These are phyloP conservation scores for Pichia sp. DNA, from an alignment of 1,139 yeast genomes.

Conservation along the genomic window DNA sequence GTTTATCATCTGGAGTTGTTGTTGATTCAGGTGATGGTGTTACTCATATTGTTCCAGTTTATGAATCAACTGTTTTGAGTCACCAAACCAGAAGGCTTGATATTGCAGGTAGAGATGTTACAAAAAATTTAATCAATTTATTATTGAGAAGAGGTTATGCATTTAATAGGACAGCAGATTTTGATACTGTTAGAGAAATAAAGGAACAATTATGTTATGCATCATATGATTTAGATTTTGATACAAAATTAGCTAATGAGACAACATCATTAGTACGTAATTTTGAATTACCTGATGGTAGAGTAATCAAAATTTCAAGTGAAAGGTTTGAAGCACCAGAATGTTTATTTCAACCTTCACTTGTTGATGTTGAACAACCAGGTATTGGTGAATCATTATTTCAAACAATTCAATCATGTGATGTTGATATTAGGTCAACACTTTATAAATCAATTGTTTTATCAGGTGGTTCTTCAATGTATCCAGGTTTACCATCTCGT, in stretches of 20 bases:
- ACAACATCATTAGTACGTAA: conserved; percentile 89
- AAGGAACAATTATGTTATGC: conserved; percentile 95
- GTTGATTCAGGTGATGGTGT: conserved; percentile 87
- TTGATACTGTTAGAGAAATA: conserved; percentile 95
- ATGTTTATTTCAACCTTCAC: conserved; percentile 91
- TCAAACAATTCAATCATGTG: conserved; percentile 90
- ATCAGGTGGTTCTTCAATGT: conserved; percentile 89
- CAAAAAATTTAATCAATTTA: conserved; percentile 84
- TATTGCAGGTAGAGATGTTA: conserved; percentile 97
- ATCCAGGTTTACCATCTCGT: conserved; percentile 95
- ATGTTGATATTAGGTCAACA: conserved; percentile 84
- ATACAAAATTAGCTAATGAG: conserved; percentile 79
- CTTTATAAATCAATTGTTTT: conserved; percentile 81
- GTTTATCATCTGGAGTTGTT: conserved; percentile 95
- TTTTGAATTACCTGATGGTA: conserved; percentile 94
- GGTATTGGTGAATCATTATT: conserved; percentile 92
- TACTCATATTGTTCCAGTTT: conserved; percentile 96
- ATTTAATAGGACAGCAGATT: conserved; percentile 96
- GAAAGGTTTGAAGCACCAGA: conserved; percentile 98
- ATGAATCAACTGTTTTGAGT: conserved; percentile 90
- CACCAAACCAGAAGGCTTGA: conserved; percentile 89
- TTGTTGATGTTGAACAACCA: conserved; percentile 96
- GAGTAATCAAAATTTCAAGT: conserved; percentile 87
- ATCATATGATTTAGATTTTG: conserved; percentile 86
- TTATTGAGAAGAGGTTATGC: conserved; percentile 95